These are phyloP conservation scores for Tranzscheliella williamsii DNA, from an alignment of 1,284 basidiomycete genomes.

Conservation along the genomic window DNA sequence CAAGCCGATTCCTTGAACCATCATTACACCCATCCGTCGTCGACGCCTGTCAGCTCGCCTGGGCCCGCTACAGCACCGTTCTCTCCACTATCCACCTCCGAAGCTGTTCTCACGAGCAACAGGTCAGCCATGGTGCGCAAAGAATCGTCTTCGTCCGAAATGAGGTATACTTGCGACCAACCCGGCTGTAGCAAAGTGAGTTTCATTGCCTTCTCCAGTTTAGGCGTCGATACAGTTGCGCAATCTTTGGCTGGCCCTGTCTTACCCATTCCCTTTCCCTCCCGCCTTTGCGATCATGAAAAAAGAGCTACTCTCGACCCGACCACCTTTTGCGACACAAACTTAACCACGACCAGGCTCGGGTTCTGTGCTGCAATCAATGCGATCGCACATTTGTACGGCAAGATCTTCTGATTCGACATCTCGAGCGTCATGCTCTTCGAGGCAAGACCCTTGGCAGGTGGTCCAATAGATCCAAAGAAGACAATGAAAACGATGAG, in stretches of 20 bases:
- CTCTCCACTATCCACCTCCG: too few relatives aligned
- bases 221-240: not conserved
- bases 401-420: conserved; percentile 44
- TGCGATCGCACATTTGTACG: conserved; percentile 52
- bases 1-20: too few relatives aligned
- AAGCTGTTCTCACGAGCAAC: too few relatives aligned
- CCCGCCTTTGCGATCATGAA: not conserved
- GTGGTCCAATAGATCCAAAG: conserved; percentile 41
- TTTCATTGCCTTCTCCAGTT: not conserved
- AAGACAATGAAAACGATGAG: conserved; percentile 19
- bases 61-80: too few relatives aligned
- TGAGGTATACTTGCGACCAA: conserved; percentile 41
- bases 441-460: conserved; percentile 44
- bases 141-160: conserved; percentile 25
- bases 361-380: conserved; percentile 40
- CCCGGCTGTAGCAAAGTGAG: conserved; percentile 38
- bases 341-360: conserved; percentile 45
- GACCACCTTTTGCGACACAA: conserved; percentile 50
- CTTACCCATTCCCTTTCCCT: not conserved
- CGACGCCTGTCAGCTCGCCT: too few relatives aligned
- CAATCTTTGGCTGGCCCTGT: not conserved
- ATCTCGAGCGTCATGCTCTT: conserved; percentile 43
- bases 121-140: too few relatives aligned
- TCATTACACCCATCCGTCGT: too few relatives aligned
- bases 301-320: conserved; percentile 36